Conservation (phyloP, 306 rosid genomes). For the Crataegus laevigata region DNA sequence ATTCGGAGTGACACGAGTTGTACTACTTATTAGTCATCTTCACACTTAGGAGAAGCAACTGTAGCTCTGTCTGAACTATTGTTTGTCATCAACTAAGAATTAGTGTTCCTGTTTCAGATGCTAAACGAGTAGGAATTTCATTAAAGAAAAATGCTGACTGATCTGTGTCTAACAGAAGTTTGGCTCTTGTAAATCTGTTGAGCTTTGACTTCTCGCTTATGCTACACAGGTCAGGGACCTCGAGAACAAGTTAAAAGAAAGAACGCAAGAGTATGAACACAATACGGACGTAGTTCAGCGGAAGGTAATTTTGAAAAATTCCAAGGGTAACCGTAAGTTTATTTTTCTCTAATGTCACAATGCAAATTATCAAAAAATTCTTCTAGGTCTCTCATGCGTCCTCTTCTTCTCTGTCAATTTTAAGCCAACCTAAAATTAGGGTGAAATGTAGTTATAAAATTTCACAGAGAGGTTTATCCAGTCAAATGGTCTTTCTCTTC, state of each 20-base stretch:
- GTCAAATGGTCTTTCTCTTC: neutral
- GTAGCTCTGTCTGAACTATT: neutral
- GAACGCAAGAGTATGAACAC: neutral
- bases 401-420: neutral
- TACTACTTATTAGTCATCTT: neutral
- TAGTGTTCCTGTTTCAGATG: neutral
- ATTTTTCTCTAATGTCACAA: neutral
- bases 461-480: neutral
- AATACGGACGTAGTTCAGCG: neutral
- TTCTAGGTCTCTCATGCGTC: neutral
- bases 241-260: slow-evolving; percentile 12
- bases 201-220: neutral
- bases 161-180: neutral
- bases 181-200: neutral
- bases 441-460: neutral
- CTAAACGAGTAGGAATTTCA: neutral
- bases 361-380: neutral
- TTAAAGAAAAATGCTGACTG: neutral
- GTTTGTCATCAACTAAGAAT: neutral
- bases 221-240: slow-evolving; percentile 13
- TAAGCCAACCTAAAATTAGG: neutral
- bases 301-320: neutral
- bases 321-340: neutral
- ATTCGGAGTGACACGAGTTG: neutral
- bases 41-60: neutral